Evolutionary conservation across 305 asterid genomes (phyloP).

Genomic region (Fraxinus greggii): DNA sequence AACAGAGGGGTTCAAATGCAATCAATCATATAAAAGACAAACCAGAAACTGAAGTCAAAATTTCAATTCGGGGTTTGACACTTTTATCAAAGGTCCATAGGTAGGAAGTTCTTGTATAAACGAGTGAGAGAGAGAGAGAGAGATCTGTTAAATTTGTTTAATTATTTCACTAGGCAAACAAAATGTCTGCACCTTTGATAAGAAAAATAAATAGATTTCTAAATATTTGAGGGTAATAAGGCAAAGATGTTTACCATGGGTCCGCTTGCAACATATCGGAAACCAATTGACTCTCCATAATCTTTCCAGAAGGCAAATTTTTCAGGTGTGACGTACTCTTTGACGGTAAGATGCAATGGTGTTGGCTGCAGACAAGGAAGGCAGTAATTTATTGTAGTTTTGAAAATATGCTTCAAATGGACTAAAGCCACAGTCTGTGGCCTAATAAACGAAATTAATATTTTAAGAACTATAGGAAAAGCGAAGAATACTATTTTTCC

Average conservation of each 20-base stretch:
- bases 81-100: background rate
- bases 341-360: conserved; percentile 91
- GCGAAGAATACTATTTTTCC: background rate
- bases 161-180: background rate
- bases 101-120: background rate
- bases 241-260: conserved; percentile 64
- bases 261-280: conserved; percentile 97
- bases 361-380: conserved; percentile 69
- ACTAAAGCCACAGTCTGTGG: background rate
- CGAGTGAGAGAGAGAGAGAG: background rate
- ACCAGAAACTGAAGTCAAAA: background rate
- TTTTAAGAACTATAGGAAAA: background rate
- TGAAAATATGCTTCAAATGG: background rate
- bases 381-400: conserved; percentile 18
- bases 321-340: conserved; percentile 86
- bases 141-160: background rate
- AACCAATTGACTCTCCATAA: conserved; percentile 92
- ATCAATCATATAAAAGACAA: background rate
- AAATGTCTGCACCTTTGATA: background rate
- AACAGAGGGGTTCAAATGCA: background rate
- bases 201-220: background rate
- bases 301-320: conserved; percentile 91
- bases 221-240: conserved; percentile 2
- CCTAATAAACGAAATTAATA: background rate
- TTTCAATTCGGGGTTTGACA: background rate